phyloP scores from a whole-genome alignment of 1,139 yeast species.

The Chernovozyma aurita region DNA sequence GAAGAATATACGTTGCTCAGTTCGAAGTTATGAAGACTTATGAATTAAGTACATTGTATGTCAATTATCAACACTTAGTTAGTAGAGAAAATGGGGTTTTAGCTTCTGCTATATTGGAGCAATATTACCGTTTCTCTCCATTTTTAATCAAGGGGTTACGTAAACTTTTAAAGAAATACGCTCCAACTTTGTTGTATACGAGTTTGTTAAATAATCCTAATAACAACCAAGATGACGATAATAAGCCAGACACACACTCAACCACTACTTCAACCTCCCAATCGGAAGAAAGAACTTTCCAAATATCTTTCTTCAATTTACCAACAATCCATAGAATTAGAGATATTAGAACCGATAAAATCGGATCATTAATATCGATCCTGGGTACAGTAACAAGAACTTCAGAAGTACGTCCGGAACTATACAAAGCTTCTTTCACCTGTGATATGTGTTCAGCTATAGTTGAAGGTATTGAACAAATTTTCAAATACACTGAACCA shows the following conservation, averaged over 20 bases:
- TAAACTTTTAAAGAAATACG: conserved; percentile 66
- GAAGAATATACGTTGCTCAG: conserved; percentile 70
- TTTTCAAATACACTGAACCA: conserved; percentile 93
- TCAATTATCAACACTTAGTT: conserved; percentile 78
- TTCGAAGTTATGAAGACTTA: conserved; percentile 74
- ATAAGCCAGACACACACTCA: neutral
- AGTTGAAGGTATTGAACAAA: conserved; percentile 88
- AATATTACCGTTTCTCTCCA: conserved; percentile 89
- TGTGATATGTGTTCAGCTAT: conserved; percentile 87
- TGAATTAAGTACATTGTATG: conserved; percentile 75
- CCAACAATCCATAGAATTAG: conserved; percentile 83
- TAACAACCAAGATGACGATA: conserved; percentile 8
- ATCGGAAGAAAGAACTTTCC: conserved; percentile 72
- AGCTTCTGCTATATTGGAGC: conserved; percentile 86
- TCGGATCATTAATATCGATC: conserved; percentile 80
- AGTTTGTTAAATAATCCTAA: conserved; percentile 27
- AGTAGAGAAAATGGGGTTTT: conserved; percentile 80
- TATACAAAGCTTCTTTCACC: conserved; percentile 79
- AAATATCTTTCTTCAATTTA: conserved; percentile 82
- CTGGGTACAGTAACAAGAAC: conserved; percentile 97
- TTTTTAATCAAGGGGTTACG: conserved; percentile 73
- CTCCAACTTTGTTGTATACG: conserved; percentile 64
- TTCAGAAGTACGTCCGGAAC: conserved; percentile 94
- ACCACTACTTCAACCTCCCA: conserved; percentile 24
- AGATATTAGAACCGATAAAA: conserved; percentile 83